Percentiles rank a stretch among this genome's conserved stretches.
Evolutionary conservation across 371 early-diverging fungal genomes (phyloP).

Genomic region (Mortierella sp.): DNA sequence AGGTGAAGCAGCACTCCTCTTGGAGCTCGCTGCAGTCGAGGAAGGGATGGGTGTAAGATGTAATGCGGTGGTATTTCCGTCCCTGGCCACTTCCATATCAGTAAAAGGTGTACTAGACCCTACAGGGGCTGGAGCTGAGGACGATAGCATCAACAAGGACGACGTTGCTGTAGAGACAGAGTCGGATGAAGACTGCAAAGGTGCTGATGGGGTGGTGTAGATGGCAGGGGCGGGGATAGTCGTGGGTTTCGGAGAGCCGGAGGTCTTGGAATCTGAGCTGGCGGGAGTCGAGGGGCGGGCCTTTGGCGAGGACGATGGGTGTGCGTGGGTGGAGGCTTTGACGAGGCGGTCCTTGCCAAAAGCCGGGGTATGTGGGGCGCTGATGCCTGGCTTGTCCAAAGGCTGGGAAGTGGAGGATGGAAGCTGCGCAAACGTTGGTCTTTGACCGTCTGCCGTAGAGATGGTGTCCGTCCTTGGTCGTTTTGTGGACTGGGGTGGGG

Average conservation of each 20-base stretch:
- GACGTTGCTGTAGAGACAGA: constrained; percentile 28
- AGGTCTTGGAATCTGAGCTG: neutral
- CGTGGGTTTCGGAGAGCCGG: no score
- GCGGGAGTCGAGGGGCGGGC: neutral
- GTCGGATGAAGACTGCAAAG: constrained; percentile 3
- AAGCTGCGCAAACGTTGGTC: no score
- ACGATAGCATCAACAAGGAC: constrained; percentile 34
- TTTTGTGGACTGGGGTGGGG: neutral
- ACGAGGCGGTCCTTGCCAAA: neutral
- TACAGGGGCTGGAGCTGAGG: constrained; percentile 4
- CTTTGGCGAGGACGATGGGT: neutral
- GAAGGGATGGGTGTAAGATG: neutral
- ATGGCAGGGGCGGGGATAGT: constrained; percentile 8
- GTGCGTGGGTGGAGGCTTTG: neutral
- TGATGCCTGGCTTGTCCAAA: no score
- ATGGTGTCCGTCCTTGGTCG: constrained; percentile 2
- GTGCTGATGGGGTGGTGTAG: neutral
- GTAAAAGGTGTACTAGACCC: no score
- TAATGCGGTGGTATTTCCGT: neutral
- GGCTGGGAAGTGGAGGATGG: neutral
- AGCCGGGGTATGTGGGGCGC: neutral
- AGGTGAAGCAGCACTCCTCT: constrained; percentile 1
- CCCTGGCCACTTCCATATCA: no score
- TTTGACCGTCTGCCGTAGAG: neutral
- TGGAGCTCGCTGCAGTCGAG: neutral